Base-by-base conservation (phyloP, 192 early-diverging fungal species). In the Coemansia sp. region DNA sequence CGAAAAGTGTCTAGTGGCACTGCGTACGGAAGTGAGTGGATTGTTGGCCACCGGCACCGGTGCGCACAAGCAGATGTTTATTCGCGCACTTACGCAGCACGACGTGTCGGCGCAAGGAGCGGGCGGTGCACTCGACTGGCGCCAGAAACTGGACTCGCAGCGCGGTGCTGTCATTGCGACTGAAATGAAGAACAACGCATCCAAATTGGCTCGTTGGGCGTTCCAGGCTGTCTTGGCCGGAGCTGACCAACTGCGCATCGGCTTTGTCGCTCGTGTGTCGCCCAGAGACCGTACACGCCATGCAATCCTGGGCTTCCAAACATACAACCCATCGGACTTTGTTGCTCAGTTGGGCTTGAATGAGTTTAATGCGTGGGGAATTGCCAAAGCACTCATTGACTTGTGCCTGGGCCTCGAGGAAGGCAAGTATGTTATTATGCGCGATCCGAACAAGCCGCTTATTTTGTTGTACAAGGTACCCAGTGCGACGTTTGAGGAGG, bases 171-270 rank as follows among this genome's bases (percentile, higher is more conserved):
- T 97, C 24, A 92, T 98, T 59, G 95, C 95, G 1, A 93, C 93
- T 26, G 97, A 98, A 71, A 93, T 96, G 86, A 95, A 92, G 83
- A 99, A 98, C 84, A 98, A 99, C 86, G 86, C 88, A 61, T 89
- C 90, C 82, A 96, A 97, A 73, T 84, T 99, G 27, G 88, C 94
- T 22, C 86, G 93, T 57, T 99, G 97, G 97, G 91, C 94, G n/a
- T 84, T 93, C 56, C 95, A 99, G 82, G 87, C 86, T 38, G 74
- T 97, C 23, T 83, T 99, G 57, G 83, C 93, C 32, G 94, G 89
- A n/a, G 91, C 88, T 23, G 91, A 94, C 49, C 89, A 94, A 76
- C 64, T 99, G 69, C 93, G 94, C 71, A 73, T 99, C 41, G 97
- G 96, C 50, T 91, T 88, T 74, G 88, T 96, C 39, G 84, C 88